Percentiles rank a stretch among this genome's conserved stretches.
Conservation (phyloP, 2,329 filamentous ascomycete species). For the Sodiomyces alkalinus region DNA sequence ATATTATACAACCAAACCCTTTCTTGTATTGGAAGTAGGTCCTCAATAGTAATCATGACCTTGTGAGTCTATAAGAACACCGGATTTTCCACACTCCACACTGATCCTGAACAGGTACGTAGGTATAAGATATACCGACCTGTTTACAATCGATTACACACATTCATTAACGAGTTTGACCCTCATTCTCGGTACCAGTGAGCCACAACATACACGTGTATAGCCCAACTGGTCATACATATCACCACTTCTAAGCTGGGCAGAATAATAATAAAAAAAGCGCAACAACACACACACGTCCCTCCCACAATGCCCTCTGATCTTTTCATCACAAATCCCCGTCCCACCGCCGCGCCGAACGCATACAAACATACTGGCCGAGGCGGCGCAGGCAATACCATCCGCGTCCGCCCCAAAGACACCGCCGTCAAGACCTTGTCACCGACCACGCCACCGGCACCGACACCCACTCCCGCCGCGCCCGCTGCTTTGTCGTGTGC, state of each 20-base stretch:
- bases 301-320: conserved; percentile 21
- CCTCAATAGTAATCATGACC: no score
- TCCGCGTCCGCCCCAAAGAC: conserved; percentile 28
- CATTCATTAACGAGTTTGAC: background rate
- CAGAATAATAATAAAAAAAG: background rate
- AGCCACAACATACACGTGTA: background rate
- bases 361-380: conserved; percentile 37
- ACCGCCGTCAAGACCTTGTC: conserved; percentile 28
- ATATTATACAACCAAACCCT: no score
- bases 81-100: no score
- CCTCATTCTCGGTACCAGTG: background rate
- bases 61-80: no score
- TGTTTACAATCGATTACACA: background rate
- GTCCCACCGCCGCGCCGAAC: conserved; percentile 29
- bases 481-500: no score
- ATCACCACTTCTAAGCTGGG: background rate
- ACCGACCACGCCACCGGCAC: conserved; percentile 23
- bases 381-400: conserved; percentile 41
- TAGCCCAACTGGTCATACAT: background rate
- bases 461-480: conserved; percentile 25
- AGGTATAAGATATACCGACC: no score
- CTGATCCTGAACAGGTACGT: no score
- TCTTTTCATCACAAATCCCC: conserved; percentile 32
- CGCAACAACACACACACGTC: background rate
- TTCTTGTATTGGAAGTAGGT: no score